Conservation (phyloP, 23 red algal genomes). For the Gracilaria domingensis region DNA sequence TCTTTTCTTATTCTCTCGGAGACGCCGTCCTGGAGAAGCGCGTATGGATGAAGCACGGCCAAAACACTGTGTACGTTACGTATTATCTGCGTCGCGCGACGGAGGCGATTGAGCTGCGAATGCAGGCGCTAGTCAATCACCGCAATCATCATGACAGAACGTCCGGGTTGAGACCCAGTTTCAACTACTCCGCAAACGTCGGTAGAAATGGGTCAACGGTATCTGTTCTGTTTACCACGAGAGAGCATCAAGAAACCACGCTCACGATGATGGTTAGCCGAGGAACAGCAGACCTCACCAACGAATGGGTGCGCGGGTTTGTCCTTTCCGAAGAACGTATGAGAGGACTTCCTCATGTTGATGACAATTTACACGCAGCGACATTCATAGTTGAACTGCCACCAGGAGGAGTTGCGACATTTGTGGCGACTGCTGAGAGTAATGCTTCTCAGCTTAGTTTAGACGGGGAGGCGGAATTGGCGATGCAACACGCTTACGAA, state of each 20-base stretch:
- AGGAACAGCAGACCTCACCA: constrained; percentile 57
- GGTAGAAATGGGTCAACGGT: constrained; percentile 43
- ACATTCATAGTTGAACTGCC: constrained; percentile 57
- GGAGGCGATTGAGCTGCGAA: constrained; percentile 54
- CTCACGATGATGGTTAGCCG: constrained; percentile 59
- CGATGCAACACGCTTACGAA: constrained; percentile 71
- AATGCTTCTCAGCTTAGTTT: constrained; percentile 42
- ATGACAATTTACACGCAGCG: constrained; percentile 64
- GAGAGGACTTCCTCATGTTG: constrained; percentile 50
- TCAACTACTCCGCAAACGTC: constrained; percentile 69
- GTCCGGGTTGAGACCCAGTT: constrained; percentile 31
- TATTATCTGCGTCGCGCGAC: constrained; percentile 55
- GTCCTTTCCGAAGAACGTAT: constrained; percentile 56
- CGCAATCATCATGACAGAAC: constrained; percentile 67
- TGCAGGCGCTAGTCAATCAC: constrained; percentile 68
- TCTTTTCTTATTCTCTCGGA: constrained; percentile 52
- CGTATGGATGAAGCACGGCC: constrained; percentile 76
- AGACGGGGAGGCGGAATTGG: constrained; percentile 61
- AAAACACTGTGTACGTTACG: constrained; percentile 71
- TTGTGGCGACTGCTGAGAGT: constrained; percentile 58
- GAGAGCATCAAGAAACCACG: constrained; percentile 48
- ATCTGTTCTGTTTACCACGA: constrained; percentile 48
- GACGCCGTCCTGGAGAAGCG: constrained; percentile 64
- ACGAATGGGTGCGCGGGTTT: constrained; percentile 67
- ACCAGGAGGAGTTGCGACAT: constrained; percentile 53